phyloP scores from a whole-genome alignment of 495 filamentous ascomycete genomes.

The Daldinia bambusicola region DNA sequence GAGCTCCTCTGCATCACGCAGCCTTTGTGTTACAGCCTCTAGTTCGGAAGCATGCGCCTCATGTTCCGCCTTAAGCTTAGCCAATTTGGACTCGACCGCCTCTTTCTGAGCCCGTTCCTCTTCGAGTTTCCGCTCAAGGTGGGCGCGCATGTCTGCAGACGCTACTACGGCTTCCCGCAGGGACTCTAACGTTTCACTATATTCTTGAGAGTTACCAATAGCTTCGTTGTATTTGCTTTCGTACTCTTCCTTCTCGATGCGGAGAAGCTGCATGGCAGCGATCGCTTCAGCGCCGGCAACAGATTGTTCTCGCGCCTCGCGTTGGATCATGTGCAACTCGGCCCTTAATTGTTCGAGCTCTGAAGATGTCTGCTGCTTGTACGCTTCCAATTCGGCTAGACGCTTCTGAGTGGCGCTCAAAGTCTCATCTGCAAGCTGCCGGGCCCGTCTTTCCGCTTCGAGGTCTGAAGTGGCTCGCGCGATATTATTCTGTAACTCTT shows the following conservation, averaged over 20 bases:
- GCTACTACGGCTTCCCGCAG: constrained; percentile 83
- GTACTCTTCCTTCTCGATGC: constrained; percentile 85
- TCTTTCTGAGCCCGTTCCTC: constrained; percentile 84
- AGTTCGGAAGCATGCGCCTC: constrained; percentile 85
- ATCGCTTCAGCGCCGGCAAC: constrained; percentile 78
- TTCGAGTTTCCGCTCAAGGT: constrained; percentile 83
- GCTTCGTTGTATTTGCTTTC: constrained; percentile 74
- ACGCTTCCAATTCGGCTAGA: constrained; percentile 81
- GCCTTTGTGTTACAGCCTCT: constrained; percentile 73
- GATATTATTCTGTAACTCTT: constrained; percentile 75
- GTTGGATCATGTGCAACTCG: constrained; percentile 81
- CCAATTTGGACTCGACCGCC: constrained; percentile 79
- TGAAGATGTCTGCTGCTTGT: constrained; percentile 79
- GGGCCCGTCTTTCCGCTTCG: constrained; percentile 79
- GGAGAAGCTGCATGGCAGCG: constrained; percentile 74
- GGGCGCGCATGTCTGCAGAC: constrained; percentile 74
- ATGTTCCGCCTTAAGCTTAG: constrained; percentile 83
- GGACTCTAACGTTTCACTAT: constrained; percentile 74
- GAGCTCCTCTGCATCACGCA: constrained; percentile 89
- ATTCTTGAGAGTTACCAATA: constrained; percentile 71
- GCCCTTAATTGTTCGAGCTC: constrained; percentile 87
- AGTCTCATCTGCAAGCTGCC: constrained; percentile 88
- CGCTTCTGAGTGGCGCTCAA: constrained; percentile 83
- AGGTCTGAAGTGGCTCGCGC: constrained; percentile 75
- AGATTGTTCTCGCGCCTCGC: constrained; percentile 79